Conservation (phyloP, 176 grass and related monocot species). For the Triticum dicoccoides region DNA sequence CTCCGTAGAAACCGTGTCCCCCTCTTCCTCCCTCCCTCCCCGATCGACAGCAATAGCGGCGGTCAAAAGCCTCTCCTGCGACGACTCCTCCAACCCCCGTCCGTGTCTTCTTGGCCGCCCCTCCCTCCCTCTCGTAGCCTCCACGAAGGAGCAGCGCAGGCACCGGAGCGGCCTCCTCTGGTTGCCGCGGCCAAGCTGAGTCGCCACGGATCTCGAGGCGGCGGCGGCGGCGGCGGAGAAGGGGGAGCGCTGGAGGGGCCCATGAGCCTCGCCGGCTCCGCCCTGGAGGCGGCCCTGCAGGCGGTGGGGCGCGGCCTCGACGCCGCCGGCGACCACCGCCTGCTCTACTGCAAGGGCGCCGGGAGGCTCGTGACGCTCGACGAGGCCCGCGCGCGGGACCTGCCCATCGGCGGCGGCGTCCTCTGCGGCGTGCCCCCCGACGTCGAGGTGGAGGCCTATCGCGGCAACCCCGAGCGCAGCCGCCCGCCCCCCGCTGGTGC, state of each 20-base stretch:
- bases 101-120: not conserved
- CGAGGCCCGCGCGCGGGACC: conserved; percentile 46
- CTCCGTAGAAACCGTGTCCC: conserved; percentile 67
- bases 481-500: not conserved
- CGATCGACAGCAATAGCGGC: conserved; percentile 47
- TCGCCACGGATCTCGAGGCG: conserved; percentile 22
- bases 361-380: conserved; percentile 59
- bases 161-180: not conserved
- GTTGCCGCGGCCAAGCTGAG: not conserved
- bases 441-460: conserved; percentile 43
- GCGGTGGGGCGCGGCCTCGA: conserved; percentile 74
- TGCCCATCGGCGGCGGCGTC: conserved; percentile 29
- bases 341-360: conserved; percentile 74
- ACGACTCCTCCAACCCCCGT: conserved; percentile 1
- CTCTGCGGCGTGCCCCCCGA: conserved; percentile 56
- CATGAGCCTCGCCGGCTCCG: conserved; percentile 52
- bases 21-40: not conserved
- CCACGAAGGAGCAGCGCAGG: not conserved
- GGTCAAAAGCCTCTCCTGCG: conserved; percentile 54
- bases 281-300: conserved; percentile 64
- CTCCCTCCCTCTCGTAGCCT: not conserved
- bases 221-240: conserved; percentile 22
- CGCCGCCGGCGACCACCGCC: conserved; percentile 63
- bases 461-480: conserved; percentile 38
- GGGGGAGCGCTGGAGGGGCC: conserved; percentile 21